Evolutionary conservation across 129 eudicot species (phyloP).

Genomic region (Glebionis coronaria): DNA sequence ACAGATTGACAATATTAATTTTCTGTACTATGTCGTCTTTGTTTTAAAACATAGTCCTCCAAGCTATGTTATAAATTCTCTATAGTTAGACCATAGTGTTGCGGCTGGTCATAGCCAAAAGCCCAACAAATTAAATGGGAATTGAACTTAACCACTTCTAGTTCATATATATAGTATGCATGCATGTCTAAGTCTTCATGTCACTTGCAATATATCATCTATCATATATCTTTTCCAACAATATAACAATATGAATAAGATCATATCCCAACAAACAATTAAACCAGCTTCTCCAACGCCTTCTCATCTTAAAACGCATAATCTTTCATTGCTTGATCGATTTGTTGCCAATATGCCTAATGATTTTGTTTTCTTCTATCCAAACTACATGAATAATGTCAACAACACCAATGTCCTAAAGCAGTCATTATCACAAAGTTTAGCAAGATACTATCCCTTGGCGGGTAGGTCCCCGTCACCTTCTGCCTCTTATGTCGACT

Average conservation of each 20-base stretch:
- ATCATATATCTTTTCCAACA: not conserved
- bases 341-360: not conserved
- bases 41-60: too few species aligned
- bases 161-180: not conserved
- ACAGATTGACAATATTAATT: too few species aligned
- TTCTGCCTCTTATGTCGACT: not conserved
- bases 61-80: too few species aligned
- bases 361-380: not conserved
- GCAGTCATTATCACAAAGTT: slow-evolving; percentile 5
- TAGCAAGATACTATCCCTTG: slow-evolving; percentile 16
- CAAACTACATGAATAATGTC: slow-evolving; percentile 1
- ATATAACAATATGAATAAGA: not conserved
- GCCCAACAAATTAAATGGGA: too few species aligned
- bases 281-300: slow-evolving; percentile 22
- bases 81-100: too few species aligned
- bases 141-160: too few species aligned
- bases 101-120: too few species aligned
- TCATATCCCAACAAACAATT: slow-evolving; percentile 19
- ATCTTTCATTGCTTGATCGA: slow-evolving; percentile 6
- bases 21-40: too few species aligned
- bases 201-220: too few species aligned
- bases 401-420: slow-evolving; percentile 6
- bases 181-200: not conserved
- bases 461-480: slow-evolving; percentile 9
- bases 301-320: slow-evolving; percentile 10